phyloP scores from a whole-genome alignment of 108 stramenopile genomes.

The Seminavis robusta region DNA sequence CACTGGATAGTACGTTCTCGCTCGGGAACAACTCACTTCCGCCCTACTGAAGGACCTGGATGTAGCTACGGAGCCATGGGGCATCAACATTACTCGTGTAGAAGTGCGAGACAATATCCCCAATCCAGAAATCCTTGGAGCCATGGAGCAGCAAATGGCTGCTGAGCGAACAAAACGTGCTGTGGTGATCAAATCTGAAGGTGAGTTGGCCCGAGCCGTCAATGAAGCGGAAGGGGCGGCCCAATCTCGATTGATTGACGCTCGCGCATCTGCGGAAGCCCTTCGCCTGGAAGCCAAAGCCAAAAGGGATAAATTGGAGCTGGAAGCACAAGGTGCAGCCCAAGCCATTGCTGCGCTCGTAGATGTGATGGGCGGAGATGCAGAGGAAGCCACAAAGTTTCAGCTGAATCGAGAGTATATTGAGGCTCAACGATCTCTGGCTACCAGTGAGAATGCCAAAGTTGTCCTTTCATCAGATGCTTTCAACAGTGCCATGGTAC shows the following conservation, averaged over 20 bases:
- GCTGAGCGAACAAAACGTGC: slow-evolving; percentile 43
- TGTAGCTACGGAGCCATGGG: slow-evolving; percentile 25
- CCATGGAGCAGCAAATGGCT: slow-evolving; percentile 48
- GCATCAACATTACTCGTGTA: slow-evolving; percentile 29
- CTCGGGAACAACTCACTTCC: slow-evolving; percentile 25
- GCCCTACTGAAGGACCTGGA: slow-evolving; percentile 19
- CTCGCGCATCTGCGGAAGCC: slow-evolving; percentile 31
- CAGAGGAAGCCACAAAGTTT: slow-evolving; percentile 4
- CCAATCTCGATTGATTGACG: slow-evolving; percentile 21
- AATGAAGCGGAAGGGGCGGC: slow-evolving; percentile 34
- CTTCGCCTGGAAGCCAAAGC: slow-evolving; percentile 21
- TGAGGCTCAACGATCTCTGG: slow-evolving; percentile 10
- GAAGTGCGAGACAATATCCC: slow-evolving; percentile 38
- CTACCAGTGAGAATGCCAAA: slow-evolving; percentile 22
- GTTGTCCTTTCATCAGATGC: slow-evolving; percentile 12
- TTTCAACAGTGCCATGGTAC: too few relatives aligned
- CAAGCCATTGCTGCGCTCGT: neutral
- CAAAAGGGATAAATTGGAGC: slow-evolving; percentile 4
- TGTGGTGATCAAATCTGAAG: slow-evolving; percentile 29
- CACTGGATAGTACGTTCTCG: slow-evolving; percentile 35
- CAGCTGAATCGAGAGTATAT: slow-evolving; percentile 16
- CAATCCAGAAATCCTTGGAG: slow-evolving; percentile 19
- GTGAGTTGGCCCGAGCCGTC: slow-evolving; percentile 15
- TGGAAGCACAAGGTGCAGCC: slow-evolving; percentile 6
- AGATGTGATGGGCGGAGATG: neutral